Base-by-base conservation (phyloP, 148 eudicot genomes). In the Rhododendron williamsianum region DNA sequence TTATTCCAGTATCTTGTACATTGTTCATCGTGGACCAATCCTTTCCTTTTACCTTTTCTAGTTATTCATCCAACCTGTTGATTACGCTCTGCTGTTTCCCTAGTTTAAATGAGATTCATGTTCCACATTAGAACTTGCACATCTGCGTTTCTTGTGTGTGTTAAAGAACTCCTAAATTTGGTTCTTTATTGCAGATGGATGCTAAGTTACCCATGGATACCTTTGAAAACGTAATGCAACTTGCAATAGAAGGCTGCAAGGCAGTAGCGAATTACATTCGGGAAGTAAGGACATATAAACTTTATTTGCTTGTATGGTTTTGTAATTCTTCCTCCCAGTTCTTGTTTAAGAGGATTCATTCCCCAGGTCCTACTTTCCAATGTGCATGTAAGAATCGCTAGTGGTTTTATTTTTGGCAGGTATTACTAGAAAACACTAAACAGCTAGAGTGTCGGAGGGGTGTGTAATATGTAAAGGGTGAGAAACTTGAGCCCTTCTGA, bases 231-330 rank as follows among this genome's bases (percentile, higher is more conserved):
- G 99, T 96, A 15, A 94, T 96, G 98, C 96, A 96, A 88, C 95
- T 96, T 46, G 99, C 97, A 49, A 91, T 85, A 84, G 97, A 95
- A 94, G 99, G 99, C 65, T 96, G 99, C 95, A 96, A 95, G 87
- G 99, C 99, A 16, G 88, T 96, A 82, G 97, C 99, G 81, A 92
- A 84, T 88, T 94, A 95, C 87, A 89, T 96, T 72, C 92, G 94
- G 79, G 98, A 95, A 92, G 99, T 96, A 95, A 90, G 95, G 46
- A 48, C 58, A 35, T 23, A n/a, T 76, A 15, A 52, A 65, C 54
- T 45, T 69, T 45, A 81, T 80, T 43, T 71, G 56, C 81, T 81
- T 72, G 15, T 52, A 16, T 19, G 0, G 3, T 15, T 33, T 30
- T 33, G 16, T 18, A 16, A 38, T 9, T 41, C 48, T 41, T 43